Base-by-base conservation (phyloP, 148 eudicot species). In the Spergularia bocconei region DNA sequence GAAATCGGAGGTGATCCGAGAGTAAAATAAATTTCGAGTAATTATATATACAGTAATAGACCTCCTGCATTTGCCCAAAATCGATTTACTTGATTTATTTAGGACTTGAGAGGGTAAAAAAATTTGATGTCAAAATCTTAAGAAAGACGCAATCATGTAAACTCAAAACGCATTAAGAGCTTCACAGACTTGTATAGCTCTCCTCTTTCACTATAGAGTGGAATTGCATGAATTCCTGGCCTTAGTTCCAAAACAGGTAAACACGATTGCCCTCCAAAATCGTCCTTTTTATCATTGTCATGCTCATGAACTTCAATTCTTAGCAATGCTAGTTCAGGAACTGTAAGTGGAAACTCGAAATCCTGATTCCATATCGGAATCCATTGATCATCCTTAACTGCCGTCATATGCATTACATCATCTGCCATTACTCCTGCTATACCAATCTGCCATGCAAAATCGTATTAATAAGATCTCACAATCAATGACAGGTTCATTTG, bases 221-320 rank as follows among this genome's bases (percentile, higher is more conserved):
- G 89, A 80, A 90, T 63, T 52, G 89, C 81, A 72, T 88, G 82
- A 2, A 88, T 72, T 33, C 93, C 93, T 3, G 70, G 56, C 61
- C 63, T 84, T 50, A 90, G 48, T 73, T 90, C 88, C 4, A 79
- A 83, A 44, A 90, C 79, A 63, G 93, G 93, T 17, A 90, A 65
- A 77, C 91, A 90, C 39, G 81, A 86, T 75, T 90, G 91, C 15
- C 93, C 93, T 6, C 84, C 93, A 16, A 90, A 90, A 52, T 75
- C 91, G 29, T 85, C 78, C 21, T 75, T 82, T 25, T 80, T 85
- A 9, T 89, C 81, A 2, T 77, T 72, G 75, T 90, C 91, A 83
- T 73, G 78, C 75, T 90, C 93, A 59, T 77, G 23, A 19, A 88
- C 91, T 77, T 86, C 81, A 56, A 90, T 57, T 38, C 88, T 83